Evolutionary conservation across 176 grass and related monocot genomes (phyloP), one percentile per base, ranked within the genome.

Genomic region (Rhipidocladum racemiflorum): DNA sequence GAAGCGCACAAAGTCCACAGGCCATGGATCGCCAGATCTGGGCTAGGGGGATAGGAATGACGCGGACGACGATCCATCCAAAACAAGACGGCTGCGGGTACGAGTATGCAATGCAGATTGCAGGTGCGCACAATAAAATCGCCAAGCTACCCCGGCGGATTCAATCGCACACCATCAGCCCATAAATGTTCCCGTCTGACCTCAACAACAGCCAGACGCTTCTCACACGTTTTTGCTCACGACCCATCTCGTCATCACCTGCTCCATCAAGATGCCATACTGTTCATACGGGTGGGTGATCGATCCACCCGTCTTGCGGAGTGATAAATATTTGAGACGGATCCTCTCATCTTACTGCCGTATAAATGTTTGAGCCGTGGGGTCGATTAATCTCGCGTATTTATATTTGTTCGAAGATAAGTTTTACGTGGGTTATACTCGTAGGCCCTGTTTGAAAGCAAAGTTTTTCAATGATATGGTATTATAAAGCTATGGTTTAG

Each of bases 171-270:
- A 23, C 73, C 73, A 77, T 61, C 64, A 14, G 5, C 83, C 74
- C 15, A 55, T 27, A 68, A 65, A 65, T 79, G 45, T 36, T 50
- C 61, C 28, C 18, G 60, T 34, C 54, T 73, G 39, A 60, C 62
- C 4, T 57, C 25, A 30, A 45, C 36, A 9, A 15, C 35, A 6
- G 72, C 25, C 15, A 6, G 17, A 44, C 45, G 46, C 28, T 9
- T 36, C 50, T 77, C 61, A 76, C 70, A 82, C 56, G 68, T 28
- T 82, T 82, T 82, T 20, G 27, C 55, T 61, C 39, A 3, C 10
- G 53, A 61, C 25, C 14, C 73, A 11, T 62, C 74, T 5, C 54
- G 1, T 15, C 54, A 1, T 15, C 54, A 1, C 3, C 61, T 14
- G 66, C 29, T n/a, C 21, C 7, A 3, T 24, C 21, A 1, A 16